phyloP scores from a whole-genome alignment of 2,329 filamentous ascomycete species.

The Colletotrichum euphorbiae region DNA sequence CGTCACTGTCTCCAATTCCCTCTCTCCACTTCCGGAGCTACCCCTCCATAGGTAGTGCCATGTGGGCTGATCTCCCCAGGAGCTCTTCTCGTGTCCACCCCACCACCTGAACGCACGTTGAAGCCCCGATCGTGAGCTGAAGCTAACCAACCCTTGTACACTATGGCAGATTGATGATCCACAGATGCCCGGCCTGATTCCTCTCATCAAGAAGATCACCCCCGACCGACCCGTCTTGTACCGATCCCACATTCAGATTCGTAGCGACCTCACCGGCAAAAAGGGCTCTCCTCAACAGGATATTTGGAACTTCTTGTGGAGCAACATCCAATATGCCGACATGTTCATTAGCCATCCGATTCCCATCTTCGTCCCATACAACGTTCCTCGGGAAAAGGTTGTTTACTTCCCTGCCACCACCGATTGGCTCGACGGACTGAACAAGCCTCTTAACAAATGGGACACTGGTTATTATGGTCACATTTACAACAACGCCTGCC shows the following conservation, averaged over 20 bases:
- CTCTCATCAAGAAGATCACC: constrained; percentile 76
- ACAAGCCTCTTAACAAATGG: constrained; percentile 78
- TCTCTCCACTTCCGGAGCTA: constrained; percentile 22
- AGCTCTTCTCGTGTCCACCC: constrained; percentile 24
- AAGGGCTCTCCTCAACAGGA: constrained; percentile 75
- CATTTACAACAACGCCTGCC: constrained; percentile 74
- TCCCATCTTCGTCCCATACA: constrained; percentile 77
- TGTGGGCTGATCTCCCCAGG: constrained; percentile 27
- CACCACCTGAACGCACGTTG: background rate
- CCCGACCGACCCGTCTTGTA: constrained; percentile 83
- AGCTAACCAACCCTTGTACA: background rate
- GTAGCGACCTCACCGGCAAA: constrained; percentile 75
- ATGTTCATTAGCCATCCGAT: constrained; percentile 88
- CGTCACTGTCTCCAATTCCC: constrained; percentile 20
- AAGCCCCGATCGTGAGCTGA: background rate
- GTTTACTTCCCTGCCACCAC: constrained; percentile 84
- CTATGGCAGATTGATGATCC: constrained; percentile 76
- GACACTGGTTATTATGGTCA: constrained; percentile 80
- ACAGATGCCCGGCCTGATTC: constrained; percentile 84
- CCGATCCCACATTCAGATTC: constrained; percentile 85
- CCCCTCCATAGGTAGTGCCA: constrained; percentile 33
- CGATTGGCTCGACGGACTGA: constrained; percentile 86
- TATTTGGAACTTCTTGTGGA: constrained; percentile 82
- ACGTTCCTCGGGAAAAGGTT: constrained; percentile 73
- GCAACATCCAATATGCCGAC: constrained; percentile 76